phyloP scores from a whole-genome alignment of 441 rosid species.

The Geranium incanum region DNA sequence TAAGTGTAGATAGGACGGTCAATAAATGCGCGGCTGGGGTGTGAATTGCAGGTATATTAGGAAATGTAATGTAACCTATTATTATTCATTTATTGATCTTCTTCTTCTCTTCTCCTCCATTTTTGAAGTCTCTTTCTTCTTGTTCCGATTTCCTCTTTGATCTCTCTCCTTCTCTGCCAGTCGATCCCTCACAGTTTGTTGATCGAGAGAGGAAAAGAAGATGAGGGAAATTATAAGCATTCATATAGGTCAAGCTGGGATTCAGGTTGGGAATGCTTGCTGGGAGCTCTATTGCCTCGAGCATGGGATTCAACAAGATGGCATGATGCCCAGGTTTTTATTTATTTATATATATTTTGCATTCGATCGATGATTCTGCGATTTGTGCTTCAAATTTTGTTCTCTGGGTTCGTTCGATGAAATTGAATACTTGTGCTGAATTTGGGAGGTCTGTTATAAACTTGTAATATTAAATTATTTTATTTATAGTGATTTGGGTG shows the following conservation, averaged over 20 bases:
- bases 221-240: slow-evolving; percentile 75
- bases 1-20: too few species aligned
- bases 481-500: not conserved
- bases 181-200: too few species aligned
- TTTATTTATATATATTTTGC: not conserved
- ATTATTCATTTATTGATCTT: too few species aligned
- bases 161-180: too few species aligned
- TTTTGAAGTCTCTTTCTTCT: too few species aligned
- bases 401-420: not conserved
- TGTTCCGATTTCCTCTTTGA: too few species aligned
- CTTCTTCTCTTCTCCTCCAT: too few species aligned
- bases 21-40: too few species aligned
- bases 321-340: slow-evolving; percentile 57
- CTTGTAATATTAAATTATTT: not conserved
- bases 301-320: slow-evolving; percentile 61
- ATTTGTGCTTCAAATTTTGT: not conserved
- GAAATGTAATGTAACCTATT: too few species aligned
- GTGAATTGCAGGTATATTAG: too few species aligned
- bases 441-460: not conserved
- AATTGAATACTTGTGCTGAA: too few species aligned
- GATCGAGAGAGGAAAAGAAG: not conserved
- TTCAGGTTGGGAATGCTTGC: slow-evolving; percentile 73
- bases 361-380: not conserved
- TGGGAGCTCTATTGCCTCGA: slow-evolving; percentile 32
- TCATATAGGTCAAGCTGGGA: slow-evolving; percentile 76